These are phyloP conservation scores for Globisporangium viniferum DNA, from an alignment of 352 stramenopile genomes.

Conservation along the genomic window DNA sequence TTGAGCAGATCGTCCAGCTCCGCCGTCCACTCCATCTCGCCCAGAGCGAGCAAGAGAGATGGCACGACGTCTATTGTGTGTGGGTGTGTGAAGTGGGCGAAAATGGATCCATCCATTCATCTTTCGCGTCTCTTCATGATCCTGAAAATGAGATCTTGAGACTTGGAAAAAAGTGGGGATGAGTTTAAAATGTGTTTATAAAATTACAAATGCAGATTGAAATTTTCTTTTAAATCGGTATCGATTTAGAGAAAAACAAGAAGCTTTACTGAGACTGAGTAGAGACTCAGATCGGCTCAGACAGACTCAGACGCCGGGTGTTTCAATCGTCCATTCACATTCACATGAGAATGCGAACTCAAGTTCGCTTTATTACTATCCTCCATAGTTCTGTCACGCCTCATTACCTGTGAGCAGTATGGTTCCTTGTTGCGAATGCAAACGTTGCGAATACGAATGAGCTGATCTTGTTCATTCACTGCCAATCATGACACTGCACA, in stretches of 20 bases:
- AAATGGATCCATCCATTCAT: slow-evolving; percentile 1
- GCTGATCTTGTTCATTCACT: neutral
- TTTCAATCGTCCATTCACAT: too few relatives aligned
- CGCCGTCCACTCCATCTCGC: slow-evolving; percentile 55
- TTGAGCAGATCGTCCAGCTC: slow-evolving; percentile 66
- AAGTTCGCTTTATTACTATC: neutral
- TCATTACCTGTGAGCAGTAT: neutral
- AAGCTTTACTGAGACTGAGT: neutral
- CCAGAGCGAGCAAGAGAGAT: neutral
- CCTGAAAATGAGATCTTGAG: neutral
- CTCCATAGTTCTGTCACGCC: neutral
- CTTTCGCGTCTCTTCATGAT: neutral
- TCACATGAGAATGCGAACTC: too few relatives aligned
- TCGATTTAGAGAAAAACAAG: neutral
- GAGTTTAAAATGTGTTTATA: neutral
- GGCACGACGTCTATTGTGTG: neutral
- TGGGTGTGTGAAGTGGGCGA: neutral
- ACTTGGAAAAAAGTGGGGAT: neutral
- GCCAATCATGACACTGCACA: neutral
- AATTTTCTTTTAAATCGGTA: neutral
- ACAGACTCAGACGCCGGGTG: too few relatives aligned
- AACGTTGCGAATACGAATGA: neutral
- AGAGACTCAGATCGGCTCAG: neutral
- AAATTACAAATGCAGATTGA: neutral
- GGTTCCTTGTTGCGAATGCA: neutral